These are phyloP conservation scores for Cenchrus fungigraminus DNA, from an alignment of 176 grass and related monocot species.

Conservation along the genomic window DNA sequence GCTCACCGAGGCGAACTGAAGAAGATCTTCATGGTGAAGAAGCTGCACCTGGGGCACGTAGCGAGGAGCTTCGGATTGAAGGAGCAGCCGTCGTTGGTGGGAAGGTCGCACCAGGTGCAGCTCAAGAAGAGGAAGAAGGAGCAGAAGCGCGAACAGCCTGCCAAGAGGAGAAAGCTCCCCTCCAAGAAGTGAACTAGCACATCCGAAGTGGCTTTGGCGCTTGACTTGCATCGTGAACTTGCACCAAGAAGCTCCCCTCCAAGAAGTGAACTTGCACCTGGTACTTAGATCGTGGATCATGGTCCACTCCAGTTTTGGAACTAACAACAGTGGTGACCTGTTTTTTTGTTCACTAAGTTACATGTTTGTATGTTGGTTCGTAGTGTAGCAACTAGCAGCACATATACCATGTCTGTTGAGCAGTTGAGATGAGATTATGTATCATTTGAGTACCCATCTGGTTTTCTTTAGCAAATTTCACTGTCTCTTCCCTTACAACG, in stretches of 20 bases:
- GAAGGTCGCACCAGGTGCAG: conserved; percentile 69
- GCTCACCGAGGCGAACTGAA: conserved; percentile 92
- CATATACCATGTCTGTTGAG: conserved; percentile 15
- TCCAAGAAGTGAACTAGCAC: conserved; percentile 38
- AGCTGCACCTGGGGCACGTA: conserved; percentile 93
- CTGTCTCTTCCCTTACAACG: not conserved
- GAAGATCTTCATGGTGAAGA: conserved; percentile 93
- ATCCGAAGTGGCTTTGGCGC: not conserved
- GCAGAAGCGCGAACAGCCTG: conserved; percentile 46
- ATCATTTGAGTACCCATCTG: not conserved
- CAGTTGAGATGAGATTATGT: conserved; percentile 11
- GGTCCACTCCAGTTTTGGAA: conserved; percentile 30
- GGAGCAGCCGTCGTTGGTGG: conserved; percentile 78
- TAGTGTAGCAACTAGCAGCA: not conserved
- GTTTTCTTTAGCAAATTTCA: not conserved
- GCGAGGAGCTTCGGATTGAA: conserved; percentile 85
- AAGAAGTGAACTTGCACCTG: conserved; percentile 40
- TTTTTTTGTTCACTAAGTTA: not conserved
- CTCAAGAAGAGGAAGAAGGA: conserved; percentile 84
- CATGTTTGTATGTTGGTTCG: not conserved
- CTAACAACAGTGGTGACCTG: not conserved
- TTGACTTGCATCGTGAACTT: too few relatives aligned
- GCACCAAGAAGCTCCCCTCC: conserved; percentile 24
- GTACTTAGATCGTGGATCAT: not conserved
- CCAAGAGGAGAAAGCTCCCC: conserved; percentile 62